Conservation (phyloP, 768 basidiomycete species). For the Suillus clintonianus region DNA sequence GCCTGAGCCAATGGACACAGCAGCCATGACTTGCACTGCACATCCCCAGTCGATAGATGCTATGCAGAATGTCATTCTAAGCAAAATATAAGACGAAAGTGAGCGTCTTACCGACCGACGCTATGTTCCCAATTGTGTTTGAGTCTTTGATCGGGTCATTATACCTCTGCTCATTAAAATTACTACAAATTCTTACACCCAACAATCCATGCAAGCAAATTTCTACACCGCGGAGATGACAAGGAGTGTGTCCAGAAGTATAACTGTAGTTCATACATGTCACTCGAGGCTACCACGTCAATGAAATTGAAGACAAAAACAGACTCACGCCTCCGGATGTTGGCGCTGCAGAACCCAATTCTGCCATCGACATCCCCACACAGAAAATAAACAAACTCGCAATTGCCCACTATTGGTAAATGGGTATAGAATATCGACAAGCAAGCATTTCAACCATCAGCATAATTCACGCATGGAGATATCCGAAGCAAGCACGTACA, state of each 20-base stretch:
- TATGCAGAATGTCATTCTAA: conserved; percentile 16
- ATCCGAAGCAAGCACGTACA: conserved; percentile 21
- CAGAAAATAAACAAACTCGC: conserved; percentile 39
- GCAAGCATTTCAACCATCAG: conserved; percentile 5
- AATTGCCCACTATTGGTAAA: conserved; percentile 35
- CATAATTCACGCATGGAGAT: background rate
- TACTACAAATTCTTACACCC: conserved; percentile 48
- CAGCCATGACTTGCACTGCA: no score
- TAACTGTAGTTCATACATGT: conserved; percentile 34
- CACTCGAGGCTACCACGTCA: background rate
- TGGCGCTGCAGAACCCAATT: no score
- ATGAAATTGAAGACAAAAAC: background rate
- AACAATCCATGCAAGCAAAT: conserved; percentile 67
- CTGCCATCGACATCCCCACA: conserved; percentile 43
- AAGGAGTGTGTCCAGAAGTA: no score
- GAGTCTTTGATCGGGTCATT: conserved; percentile 32
- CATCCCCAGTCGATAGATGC: conserved; percentile 70
- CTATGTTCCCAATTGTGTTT: conserved; percentile 57
- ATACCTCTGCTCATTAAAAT: background rate
- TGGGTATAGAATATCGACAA: conserved; percentile 9
- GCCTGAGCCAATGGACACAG: conserved; percentile 53
- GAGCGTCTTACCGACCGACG: conserved; percentile 33
- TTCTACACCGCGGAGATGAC: conserved; percentile 56
- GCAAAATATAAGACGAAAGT: background rate
- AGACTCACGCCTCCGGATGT: conserved; percentile 41